Base-by-base conservation (phyloP, 306 rosid genomes). In the Betula pendula region DNA sequence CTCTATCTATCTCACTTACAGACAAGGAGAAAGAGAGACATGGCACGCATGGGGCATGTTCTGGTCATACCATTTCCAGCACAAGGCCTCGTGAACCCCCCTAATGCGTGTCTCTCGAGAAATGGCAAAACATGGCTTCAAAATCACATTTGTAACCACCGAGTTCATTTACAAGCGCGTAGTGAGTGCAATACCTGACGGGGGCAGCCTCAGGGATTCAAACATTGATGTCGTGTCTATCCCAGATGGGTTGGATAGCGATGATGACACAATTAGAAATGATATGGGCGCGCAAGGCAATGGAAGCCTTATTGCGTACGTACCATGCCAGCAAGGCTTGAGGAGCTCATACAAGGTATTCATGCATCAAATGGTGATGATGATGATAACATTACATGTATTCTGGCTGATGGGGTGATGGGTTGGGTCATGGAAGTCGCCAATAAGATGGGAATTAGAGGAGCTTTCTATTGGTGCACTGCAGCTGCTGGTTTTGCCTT, bases 1-100 rank as follows among this genome's bases (percentile, higher is more conserved):
- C 33, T 29, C 33, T 29, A 29, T 29, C 1, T 29, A 1, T 29
- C 33, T 29, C 33, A 1, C 33, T 1, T 2, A 66, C 40, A 48
- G 15, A 4, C n/a, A 75, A 6, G 63, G 12, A 68, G 27, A 7
- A 22, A 2, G 31, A 72, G 51, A 88, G 85, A 89, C 51, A 50
- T 4, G 74, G 33, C 2, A 1, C 2, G 33, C 33, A 29, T 2
- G 2, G 75, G 79, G 13, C 91, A 87, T 42, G 78, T 86, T 25
- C 17, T 84, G 22, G 84, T 74, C 27, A 0, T 87, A 27, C 87
- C 86, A 29, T 50, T 16, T 70, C 89, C 84, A 2, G 74, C 79
- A 35, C 86, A 63, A 59, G 89, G 91, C 17, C 91, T 85, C 59
- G 84, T 88, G 31, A 85, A 81, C 33, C 82, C 82, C 89, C 77